Percentiles rank a stretch among this genome's conserved stretches.
Conservation (phyloP, 2,329 filamentous ascomycete genomes). For the Pestalotiopsis sp. region DNA sequence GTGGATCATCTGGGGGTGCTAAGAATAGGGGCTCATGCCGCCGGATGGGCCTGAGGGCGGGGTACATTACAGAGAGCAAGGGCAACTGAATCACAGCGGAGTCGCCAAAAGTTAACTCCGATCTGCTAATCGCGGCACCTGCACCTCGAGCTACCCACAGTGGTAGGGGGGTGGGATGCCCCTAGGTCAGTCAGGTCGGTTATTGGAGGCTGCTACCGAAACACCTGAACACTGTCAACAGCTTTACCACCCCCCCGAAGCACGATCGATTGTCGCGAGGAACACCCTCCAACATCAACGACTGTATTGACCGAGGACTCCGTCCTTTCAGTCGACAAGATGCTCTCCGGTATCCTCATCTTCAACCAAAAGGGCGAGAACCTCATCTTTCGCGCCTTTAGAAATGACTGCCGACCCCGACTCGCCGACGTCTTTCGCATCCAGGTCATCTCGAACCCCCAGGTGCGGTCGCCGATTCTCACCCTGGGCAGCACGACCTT, state of each 20-base stretch:
- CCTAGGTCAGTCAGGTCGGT: neutral
- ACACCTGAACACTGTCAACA: neutral
- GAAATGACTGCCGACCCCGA: conserved; percentile 95
- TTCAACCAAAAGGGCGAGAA: conserved; percentile 99
- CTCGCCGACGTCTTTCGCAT: conserved; percentile 99
- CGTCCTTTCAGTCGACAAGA: conserved; percentile 47
- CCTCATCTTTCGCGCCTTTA: conserved; percentile 98
- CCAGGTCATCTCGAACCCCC: conserved; percentile 97
- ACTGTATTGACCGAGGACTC: conserved; percentile 9
- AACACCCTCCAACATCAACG: neutral
- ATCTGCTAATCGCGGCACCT: neutral
- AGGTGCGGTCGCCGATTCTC: conserved; percentile 95
- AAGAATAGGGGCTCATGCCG: too few species aligned
- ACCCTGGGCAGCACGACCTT: conserved; percentile 98
- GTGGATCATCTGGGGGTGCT: too few species aligned
- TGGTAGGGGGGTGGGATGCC: neutral
- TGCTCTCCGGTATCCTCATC: conserved; percentile 96
- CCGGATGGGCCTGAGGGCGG: too few species aligned
- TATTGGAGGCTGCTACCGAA: neutral
- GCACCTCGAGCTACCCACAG: neutral
- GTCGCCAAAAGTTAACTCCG: conserved; percentile 12
- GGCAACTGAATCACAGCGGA: neutral
- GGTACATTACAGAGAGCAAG: neutral
- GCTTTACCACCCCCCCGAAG: neutral
- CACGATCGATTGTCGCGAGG: neutral